These are phyloP conservation scores for Apophysomyces trapeziformis DNA, from an alignment of 371 early-diverging fungal genomes.

Conservation along the genomic window DNA sequence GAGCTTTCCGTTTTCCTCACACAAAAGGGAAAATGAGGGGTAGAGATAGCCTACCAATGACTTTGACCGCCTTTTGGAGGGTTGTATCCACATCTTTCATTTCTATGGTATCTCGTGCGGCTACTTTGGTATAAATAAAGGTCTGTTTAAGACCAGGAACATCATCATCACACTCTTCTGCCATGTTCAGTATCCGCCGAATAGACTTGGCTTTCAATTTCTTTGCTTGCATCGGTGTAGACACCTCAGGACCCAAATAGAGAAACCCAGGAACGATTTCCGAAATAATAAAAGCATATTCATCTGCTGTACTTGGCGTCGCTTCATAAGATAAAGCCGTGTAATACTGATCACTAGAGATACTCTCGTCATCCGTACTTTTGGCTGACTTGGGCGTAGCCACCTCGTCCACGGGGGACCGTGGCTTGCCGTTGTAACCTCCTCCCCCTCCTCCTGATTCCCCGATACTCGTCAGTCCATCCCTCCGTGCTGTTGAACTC, in stretches of 20 bases:
- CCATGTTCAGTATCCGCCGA: conserved; percentile 64
- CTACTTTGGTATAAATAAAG: conserved; percentile 57
- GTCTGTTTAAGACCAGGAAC: conserved; percentile 48
- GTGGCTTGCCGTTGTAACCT: not conserved
- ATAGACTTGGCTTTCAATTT: conserved; percentile 48
- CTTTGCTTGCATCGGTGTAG: conserved; percentile 41
- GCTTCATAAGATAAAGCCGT: conserved; percentile 18
- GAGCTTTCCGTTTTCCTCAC: not conserved
- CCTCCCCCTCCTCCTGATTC: not conserved
- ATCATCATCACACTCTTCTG: conserved; percentile 68
- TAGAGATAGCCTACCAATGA: conserved; percentile 52
- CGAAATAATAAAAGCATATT: conserved; percentile 54
- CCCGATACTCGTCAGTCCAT: not conserved
- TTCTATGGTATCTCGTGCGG: conserved; percentile 63
- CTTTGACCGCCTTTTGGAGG: conserved; percentile 53
- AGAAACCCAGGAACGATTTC: conserved; percentile 62
- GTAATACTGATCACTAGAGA: conserved; percentile 4
- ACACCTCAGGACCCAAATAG: conserved; percentile 66
- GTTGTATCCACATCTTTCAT: conserved; percentile 61
- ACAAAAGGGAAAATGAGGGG: too few relatives aligned
- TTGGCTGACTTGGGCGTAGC: not conserved
- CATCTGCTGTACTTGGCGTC: conserved; percentile 33
- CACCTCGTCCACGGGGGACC: too few relatives aligned
- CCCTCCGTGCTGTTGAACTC: not conserved
- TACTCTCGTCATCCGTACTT: not conserved